Base-by-base conservation (phyloP, 345 rosid genomes). In the Salix purpurea region DNA sequence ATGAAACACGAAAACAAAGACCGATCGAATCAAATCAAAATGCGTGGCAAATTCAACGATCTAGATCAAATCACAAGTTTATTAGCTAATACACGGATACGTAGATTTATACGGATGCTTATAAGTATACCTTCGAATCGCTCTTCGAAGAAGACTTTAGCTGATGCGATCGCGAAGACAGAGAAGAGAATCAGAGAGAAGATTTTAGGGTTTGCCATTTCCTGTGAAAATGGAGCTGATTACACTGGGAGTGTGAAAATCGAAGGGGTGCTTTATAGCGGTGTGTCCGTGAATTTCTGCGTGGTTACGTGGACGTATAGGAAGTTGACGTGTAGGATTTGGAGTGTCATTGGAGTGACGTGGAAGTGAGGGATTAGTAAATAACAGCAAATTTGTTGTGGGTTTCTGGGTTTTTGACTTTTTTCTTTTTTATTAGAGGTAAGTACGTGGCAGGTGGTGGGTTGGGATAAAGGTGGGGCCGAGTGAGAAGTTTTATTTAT, bases 121-220 rank as follows among this genome's bases (percentile, higher is more conserved):
- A 28, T 76, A 21, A 37, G 10, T 39, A 30, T 89, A 96, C 99
- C 98, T 28, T 91, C 92, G 77, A 93, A 95, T 12, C 91, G 97
- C 42, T 95, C 99, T 79, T 95, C 99, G 83, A 96, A 96, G 86
- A 91, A 86, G 72, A 92, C 94, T 48, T 79, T 70, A 13, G 98
- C 92, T 10, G 90, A 87, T 10, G 90, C 90, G 81, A 88, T 67
- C 48, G 86, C 87, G 0, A 87, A 26, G 32, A 70, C 40, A 21
- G 83, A 85, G 76, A 76, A 65, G 40, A 83, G 78, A 12, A 77
- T 66, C 37, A 91, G 80, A 18, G 85, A 61, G 65, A 88, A 66
- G 2, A 21, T 28, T 3, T 71, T 82, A 75, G 82, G 82, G 82
- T 67, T 81, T 61, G 65, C 81, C 84, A 81, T 81, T n/a, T 58